These are phyloP conservation scores for Monotropa hypopitys DNA, from an alignment of 179 eudicot species.

Conservation along the genomic window DNA sequence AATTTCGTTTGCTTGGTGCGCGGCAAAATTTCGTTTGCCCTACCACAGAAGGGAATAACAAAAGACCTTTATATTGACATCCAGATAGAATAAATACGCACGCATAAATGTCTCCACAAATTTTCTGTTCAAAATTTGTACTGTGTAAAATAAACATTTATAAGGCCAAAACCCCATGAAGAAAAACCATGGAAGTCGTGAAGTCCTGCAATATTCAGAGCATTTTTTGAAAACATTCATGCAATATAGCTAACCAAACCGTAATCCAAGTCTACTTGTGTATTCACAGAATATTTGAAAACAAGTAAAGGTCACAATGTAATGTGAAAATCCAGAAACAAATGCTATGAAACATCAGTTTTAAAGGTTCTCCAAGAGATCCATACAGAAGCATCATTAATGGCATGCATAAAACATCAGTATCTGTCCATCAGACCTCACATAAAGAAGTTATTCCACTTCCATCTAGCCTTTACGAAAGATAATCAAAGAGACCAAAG, in stretches of 20 bases:
- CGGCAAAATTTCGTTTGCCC: too few relatives aligned
- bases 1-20: too few relatives aligned
- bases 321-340: neutral
- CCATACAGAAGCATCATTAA: neutral
- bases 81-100: neutral
- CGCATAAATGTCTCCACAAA: too few relatives aligned
- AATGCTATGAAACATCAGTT: neutral
- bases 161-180: too few relatives aligned
- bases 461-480: neutral
- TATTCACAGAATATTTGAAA: neutral
- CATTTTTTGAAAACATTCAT: too few relatives aligned
- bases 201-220: neutral
- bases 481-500: constrained; percentile 15
- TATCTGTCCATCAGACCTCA: too few relatives aligned
- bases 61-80: neutral
- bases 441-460: neutral
- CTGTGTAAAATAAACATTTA: too few relatives aligned
- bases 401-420: too few relatives aligned
- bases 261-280: neutral
- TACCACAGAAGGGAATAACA: too few relatives aligned
- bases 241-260: neutral
- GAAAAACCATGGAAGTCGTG: neutral
- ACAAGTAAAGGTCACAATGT: neutral
- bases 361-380: neutral
- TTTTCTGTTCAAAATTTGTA: too few relatives aligned